Percentiles rank a stretch among this genome's conserved stretches.
phyloP scores from a whole-genome alignment of 306 rosid species.

The Coriaria nepalensis region DNA sequence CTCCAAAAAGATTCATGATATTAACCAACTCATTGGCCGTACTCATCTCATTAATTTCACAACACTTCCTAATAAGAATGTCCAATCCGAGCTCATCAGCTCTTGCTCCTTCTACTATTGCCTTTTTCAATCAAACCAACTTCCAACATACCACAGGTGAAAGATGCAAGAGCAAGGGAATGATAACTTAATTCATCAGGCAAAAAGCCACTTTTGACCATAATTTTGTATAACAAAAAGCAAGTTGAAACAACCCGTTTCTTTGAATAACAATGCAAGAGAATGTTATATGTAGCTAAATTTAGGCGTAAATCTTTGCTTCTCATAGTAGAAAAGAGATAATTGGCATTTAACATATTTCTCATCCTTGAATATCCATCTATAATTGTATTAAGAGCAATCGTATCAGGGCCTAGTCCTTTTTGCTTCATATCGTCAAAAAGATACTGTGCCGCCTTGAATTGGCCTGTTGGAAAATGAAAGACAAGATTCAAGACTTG shows the following conservation, averaged over 20 bases:
- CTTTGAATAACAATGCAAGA: conserved; percentile 60
- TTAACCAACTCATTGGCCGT: conserved; percentile 37
- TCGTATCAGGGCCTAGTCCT: conserved; percentile 41
- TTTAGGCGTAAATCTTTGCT: conserved; percentile 29
- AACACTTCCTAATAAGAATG: conserved; percentile 46
- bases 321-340: conserved; percentile 39
- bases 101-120: conserved; percentile 29
- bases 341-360: conserved; percentile 25
- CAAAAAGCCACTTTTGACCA: conserved; percentile 27
- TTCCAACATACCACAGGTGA: conserved; percentile 38
- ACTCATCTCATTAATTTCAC: conserved; percentile 34
- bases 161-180: conserved; percentile 53
- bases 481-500: too few relatives aligned
- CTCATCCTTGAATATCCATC: conserved; percentile 57
- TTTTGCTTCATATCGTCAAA: conserved; percentile 52
- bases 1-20: conserved; percentile 28
- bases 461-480: too few relatives aligned
- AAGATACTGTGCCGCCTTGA: conserved; percentile 42
- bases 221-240: conserved; percentile 26
- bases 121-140: conserved; percentile 47
- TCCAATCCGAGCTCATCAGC: conserved; percentile 43
- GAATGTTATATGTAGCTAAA: conserved; percentile 55
- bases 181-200: conserved; percentile 51
- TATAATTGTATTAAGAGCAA: conserved; percentile 37
- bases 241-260: conserved; percentile 25